These are phyloP conservation scores for Colletotrichum viniferum DNA, from an alignment of 2,329 filamentous ascomycete genomes.

Conservation along the genomic window DNA sequence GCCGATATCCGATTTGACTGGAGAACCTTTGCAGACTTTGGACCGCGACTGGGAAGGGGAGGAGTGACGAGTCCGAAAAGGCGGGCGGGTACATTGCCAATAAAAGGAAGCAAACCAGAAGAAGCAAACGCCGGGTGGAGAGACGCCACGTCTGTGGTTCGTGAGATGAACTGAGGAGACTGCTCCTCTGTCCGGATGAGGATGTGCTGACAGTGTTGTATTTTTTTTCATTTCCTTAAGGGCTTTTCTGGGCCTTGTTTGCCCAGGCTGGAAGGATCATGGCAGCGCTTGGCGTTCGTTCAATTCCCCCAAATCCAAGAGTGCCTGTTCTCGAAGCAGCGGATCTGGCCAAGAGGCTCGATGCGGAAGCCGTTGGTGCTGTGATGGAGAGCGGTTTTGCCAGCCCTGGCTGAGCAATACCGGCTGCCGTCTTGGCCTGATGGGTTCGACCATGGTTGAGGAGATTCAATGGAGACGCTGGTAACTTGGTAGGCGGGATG, in stretches of 20 bases:
- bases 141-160: neutral
- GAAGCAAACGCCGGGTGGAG: neutral
- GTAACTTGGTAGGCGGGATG: neutral
- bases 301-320: neutral
- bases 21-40: neutral
- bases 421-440: neutral
- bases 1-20: conserved; percentile 6
- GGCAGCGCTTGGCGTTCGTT: neutral
- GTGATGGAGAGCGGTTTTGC: neutral
- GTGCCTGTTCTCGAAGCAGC: conserved; percentile 13
- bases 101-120: neutral
- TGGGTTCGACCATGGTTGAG: neutral
- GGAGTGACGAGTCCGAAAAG: neutral
- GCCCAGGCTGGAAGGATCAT: neutral
- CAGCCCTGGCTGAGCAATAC: neutral
- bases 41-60: neutral
- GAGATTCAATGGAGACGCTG: neutral
- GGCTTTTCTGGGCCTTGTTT: neutral
- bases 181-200: neutral
- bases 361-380: neutral
- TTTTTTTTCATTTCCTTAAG: neutral
- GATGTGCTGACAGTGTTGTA: neutral
- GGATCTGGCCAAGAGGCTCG: neutral
- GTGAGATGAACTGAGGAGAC: neutral
- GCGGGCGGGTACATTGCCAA: conserved; percentile 1